Percentiles rank a stretch among this genome's conserved stretches.
These are phyloP conservation scores for Eimeria maxima DNA, from an alignment of 169 alveolate species.

Conservation along the genomic window DNA sequence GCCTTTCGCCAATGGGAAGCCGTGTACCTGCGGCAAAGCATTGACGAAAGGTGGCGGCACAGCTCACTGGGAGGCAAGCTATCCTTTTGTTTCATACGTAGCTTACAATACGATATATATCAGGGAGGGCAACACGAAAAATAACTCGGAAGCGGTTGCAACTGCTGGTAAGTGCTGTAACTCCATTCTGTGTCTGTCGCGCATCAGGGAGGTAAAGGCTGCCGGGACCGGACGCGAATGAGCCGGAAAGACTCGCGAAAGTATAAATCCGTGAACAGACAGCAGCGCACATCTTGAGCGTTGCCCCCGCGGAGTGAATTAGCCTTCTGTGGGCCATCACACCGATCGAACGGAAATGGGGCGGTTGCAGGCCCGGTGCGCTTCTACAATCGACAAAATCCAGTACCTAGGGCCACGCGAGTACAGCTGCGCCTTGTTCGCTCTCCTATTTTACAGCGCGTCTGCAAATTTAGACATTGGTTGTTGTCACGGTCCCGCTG, in stretches of 20 bases:
- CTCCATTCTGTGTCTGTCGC: background rate
- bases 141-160: background rate
- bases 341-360: background rate
- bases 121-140: background rate
- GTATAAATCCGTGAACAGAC: slow-evolving; percentile 63
- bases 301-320: background rate
- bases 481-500: background rate
- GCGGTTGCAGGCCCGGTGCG: background rate
- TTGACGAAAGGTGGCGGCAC: slow-evolving; percentile 76
- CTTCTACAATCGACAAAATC: background rate
- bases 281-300: background rate
- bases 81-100: background rate
- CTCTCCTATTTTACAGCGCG: background rate
- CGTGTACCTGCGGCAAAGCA: slow-evolving; percentile 84
- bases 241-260: slow-evolving; percentile 80
- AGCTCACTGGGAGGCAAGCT: slow-evolving; percentile 84
- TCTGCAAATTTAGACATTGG: background rate
- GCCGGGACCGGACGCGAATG: slow-evolving; percentile 83
- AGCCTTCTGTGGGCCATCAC: background rate
- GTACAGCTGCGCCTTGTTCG: background rate
- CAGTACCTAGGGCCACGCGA: background rate
- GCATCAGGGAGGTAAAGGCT: slow-evolving; percentile 85
- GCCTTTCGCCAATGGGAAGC: slow-evolving; percentile 72
- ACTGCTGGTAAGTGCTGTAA: too few species aligned
- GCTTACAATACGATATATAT: background rate